These are phyloP conservation scores for Myrica gale DNA, from an alignment of 306 rosid genomes.

Conservation along the genomic window DNA sequence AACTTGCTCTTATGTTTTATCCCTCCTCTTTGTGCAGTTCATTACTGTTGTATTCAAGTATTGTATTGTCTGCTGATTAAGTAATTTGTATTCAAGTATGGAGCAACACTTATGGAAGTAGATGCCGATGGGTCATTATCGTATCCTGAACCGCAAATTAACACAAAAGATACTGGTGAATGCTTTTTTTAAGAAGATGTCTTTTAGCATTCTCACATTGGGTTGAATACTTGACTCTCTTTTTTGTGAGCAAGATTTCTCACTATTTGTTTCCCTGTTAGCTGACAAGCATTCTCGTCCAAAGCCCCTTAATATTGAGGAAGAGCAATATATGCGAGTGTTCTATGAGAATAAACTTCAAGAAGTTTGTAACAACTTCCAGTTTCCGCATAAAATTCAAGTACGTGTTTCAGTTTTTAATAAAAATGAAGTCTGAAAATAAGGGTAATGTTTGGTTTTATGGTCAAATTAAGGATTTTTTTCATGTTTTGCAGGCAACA, in stretches of 20 bases:
- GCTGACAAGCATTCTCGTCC: conserved; percentile 77
- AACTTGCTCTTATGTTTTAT: not conserved
- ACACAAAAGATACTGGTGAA: conserved; percentile 42
- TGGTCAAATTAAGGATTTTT: conserved; percentile 24
- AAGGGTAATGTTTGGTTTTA: not conserved
- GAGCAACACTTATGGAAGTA: conserved; percentile 46
- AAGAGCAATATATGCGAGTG: conserved; percentile 55
- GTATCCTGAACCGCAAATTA: conserved; percentile 39
- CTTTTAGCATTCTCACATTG: not conserved
- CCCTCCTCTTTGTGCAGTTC: not conserved
- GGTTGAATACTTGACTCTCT: not conserved
- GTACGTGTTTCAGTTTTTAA: conserved; percentile 34
- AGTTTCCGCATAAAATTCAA: conserved; percentile 94
- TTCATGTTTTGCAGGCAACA: conserved; percentile 65
- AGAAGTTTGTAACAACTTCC: conserved; percentile 80
- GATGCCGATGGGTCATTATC: conserved; percentile 50
- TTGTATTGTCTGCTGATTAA: conserved; percentile 1
- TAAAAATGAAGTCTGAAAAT: conserved; percentile 15
- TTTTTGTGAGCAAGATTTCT: not conserved
- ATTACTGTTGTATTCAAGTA: not conserved
- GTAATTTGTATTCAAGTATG: conserved; percentile 38
- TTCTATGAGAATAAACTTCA: conserved; percentile 57
- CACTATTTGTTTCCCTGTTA: conserved; percentile 33
- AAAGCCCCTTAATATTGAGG: conserved; percentile 65
- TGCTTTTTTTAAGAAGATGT: conserved; percentile 1